These are phyloP conservation scores for Debaryomycetaceae sp. DNA, from an alignment of 1,139 yeast genomes.

Conservation along the genomic window DNA sequence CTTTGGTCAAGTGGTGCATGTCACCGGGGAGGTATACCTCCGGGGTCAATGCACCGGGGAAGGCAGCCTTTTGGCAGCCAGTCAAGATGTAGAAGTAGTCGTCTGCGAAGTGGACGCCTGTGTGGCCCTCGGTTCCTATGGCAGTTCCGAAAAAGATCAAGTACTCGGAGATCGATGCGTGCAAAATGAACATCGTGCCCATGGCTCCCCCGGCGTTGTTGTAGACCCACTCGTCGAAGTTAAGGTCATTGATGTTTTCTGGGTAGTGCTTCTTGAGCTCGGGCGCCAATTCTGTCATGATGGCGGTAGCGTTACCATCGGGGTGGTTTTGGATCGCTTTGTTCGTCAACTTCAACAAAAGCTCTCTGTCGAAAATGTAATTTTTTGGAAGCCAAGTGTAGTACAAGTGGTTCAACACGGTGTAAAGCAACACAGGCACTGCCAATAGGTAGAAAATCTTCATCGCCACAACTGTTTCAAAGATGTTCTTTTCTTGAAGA, in stretches of 20 bases:
- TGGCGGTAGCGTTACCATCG: slow-evolving; percentile 58
- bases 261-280: slow-evolving; percentile 59
- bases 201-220: slow-evolving; percentile 99
- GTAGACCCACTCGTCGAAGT: slow-evolving; percentile 85
- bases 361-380: slow-evolving; percentile 55
- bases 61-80: slow-evolving; percentile 76
- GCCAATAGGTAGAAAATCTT: slow-evolving; percentile 17
- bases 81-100: slow-evolving; percentile 88
- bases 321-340: slow-evolving; percentile 52
- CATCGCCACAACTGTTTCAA: slow-evolving; percentile 10
- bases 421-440: slow-evolving; percentile 24
- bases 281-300: slow-evolving; percentile 59
- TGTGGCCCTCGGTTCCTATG: slow-evolving; percentile 92
- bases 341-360: slow-evolving; percentile 46
- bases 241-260: slow-evolving; percentile 62
- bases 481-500: neutral
- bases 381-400: slow-evolving; percentile 65
- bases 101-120: slow-evolving; percentile 93
- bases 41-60: slow-evolving; percentile 55
- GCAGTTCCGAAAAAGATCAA: slow-evolving; percentile 86
- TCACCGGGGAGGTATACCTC: slow-evolving; percentile 78
- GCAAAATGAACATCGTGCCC: slow-evolving; percentile 95
- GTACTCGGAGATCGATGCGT: slow-evolving; percentile 94
- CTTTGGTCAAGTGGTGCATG: slow-evolving; percentile 73
- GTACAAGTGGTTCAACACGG: slow-evolving; percentile 41